phyloP scores from a whole-genome alignment of 208 protist genomes.

The Phytomonas sp. region DNA sequence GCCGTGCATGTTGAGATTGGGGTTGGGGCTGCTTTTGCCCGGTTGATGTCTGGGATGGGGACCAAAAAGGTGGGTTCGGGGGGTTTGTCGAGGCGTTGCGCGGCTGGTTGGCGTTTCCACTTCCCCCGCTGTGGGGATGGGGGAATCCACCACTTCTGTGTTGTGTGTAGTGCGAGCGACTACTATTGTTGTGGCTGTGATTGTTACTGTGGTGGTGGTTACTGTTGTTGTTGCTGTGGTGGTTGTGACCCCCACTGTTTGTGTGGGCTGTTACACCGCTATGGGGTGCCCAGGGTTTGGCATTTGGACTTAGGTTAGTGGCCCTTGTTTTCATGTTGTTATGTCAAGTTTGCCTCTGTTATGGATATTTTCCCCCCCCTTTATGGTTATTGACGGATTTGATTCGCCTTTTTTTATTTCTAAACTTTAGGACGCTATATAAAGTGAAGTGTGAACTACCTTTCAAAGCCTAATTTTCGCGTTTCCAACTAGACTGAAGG shows the following conservation, averaged over 20 bases:
- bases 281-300: slow-evolving; percentile 53
- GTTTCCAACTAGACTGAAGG: not conserved
- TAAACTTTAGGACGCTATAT: not conserved
- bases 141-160: not conserved
- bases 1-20: slow-evolving; percentile 23
- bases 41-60: not conserved
- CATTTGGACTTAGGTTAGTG: slow-evolving; percentile 42
- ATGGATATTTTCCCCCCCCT: not conserved
- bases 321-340: slow-evolving; percentile 15
- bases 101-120: not conserved
- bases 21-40: slow-evolving; percentile 15
- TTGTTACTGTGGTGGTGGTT: slow-evolving; percentile 6
- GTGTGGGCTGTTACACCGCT: slow-evolving; percentile 6
- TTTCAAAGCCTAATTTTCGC: not conserved
- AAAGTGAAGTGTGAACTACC: not conserved
- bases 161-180: not conserved
- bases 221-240: slow-evolving; percentile 16
- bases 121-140: not conserved
- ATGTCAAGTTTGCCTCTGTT: not conserved
- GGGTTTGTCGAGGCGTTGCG: not conserved
- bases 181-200: slow-evolving; percentile 18
- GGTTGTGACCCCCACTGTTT: not conserved
- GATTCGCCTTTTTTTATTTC: not conserved
- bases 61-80: not conserved
- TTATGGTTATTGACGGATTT: not conserved